A percentile compares a stretch with the other conserved stretches of the same genome.
These are phyloP conservation scores for Fusarium lyarnte DNA, from an alignment of 2,329 filamentous ascomycete species.

Conservation along the genomic window DNA sequence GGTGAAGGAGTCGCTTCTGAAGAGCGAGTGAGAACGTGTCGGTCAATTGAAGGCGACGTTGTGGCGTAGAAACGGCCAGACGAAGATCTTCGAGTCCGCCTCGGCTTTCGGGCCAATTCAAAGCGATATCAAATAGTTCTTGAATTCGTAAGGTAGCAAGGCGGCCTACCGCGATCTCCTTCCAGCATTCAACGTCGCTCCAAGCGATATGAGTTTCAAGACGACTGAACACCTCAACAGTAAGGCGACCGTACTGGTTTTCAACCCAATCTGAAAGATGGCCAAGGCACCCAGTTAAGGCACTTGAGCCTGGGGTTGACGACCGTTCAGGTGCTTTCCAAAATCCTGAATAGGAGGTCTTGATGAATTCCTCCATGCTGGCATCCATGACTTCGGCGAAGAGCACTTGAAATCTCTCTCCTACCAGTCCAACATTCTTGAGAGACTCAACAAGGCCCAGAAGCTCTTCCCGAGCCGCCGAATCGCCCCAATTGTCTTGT, in stretches of 20 bases:
- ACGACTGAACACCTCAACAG: constrained; percentile 67
- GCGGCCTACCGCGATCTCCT: constrained; percentile 73
- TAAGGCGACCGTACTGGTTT: constrained; percentile 71
- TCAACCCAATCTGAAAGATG: constrained; percentile 74
- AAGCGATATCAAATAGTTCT: constrained; percentile 82
- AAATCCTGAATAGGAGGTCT: constrained; percentile 68
- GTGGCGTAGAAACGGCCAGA: constrained; percentile 73
- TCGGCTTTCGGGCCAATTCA: constrained; percentile 76
- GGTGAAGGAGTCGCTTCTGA: constrained; percentile 74
- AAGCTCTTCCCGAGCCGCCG: constrained; percentile 60
- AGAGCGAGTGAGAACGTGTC: constrained; percentile 73
- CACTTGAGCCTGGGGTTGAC: constrained; percentile 25
- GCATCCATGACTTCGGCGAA: constrained; percentile 77
- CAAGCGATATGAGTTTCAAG: constrained; percentile 59
- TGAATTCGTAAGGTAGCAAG: constrained; percentile 75
- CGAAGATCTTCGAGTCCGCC: constrained; percentile 80
- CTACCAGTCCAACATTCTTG: constrained; percentile 72
- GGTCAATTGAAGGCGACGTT: constrained; percentile 75
- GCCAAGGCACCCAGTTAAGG: constrained; percentile 64
- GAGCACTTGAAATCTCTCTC: constrained; percentile 74
- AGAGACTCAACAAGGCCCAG: constrained; percentile 67
- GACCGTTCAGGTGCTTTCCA: constrained; percentile 56
- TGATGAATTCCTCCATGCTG: constrained; percentile 71
- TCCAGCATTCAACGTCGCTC: constrained; percentile 73
- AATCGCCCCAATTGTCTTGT: constrained; percentile 44